Conservation (phyloP, 495 filamentous ascomycete genomes). For the Neurospora tetrasperma region DNA sequence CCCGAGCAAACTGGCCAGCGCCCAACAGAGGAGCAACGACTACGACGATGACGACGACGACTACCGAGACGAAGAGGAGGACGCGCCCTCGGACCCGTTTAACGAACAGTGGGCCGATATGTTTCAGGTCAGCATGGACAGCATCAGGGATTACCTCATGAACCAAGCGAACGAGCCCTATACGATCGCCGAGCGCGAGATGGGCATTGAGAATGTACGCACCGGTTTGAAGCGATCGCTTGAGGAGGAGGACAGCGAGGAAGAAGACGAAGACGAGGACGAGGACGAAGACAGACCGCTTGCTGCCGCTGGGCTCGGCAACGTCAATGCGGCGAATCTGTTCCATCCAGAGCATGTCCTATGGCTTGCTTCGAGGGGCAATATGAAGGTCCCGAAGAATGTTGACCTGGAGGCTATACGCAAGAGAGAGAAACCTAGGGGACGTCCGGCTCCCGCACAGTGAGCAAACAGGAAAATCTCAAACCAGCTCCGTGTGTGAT, state of each 20-base stretch:
- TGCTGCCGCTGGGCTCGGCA: not conserved
- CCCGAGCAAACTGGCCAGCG: slow-evolving; percentile 9
- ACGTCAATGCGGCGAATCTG: not conserved
- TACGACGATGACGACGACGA: slow-evolving; percentile 17
- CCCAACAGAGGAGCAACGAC: not conserved
- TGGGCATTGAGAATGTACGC: slow-evolving; percentile 57
- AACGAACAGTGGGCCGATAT: slow-evolving; percentile 33
- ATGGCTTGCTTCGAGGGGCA: slow-evolving; percentile 26
- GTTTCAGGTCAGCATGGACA: slow-evolving; percentile 25
- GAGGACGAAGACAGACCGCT: slow-evolving; percentile 30
- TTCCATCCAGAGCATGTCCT: slow-evolving; percentile 20
- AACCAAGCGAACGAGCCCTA: slow-evolving; percentile 45
- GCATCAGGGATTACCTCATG: slow-evolving; percentile 29
- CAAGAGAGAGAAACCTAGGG: slow-evolving; percentile 1
- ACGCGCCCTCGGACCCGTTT: slow-evolving; percentile 27
- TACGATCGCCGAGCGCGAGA: slow-evolving; percentile 57
- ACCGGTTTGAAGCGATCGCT: slow-evolving; percentile 53
- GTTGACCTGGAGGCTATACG: slow-evolving; percentile 14
- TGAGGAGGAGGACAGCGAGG: slow-evolving; percentile 44
- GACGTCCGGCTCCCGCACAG: not conserved
- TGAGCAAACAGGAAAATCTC: not conserved
- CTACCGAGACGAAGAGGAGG: slow-evolving; percentile 22
- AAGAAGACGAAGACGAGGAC: slow-evolving; percentile 48
- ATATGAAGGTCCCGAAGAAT: slow-evolving; percentile 19
- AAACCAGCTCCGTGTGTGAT: not conserved